Percentiles rank a stretch among this genome's conserved stretches.
Conservation (phyloP, 2,329 filamentous ascomycete genomes). For the Fusarium bactridioides region DNA sequence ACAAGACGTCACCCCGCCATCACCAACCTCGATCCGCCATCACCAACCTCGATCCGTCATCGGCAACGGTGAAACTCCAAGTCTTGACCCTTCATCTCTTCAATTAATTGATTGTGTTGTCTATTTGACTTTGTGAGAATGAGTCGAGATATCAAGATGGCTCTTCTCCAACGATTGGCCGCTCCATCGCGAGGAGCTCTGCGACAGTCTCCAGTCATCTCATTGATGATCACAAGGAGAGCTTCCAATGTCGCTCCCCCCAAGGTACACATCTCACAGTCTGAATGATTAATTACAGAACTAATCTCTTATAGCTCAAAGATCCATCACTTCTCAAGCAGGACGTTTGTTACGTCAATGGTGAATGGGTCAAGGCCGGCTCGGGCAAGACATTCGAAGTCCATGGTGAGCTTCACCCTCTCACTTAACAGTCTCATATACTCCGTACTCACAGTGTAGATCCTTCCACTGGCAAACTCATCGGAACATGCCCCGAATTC, state of each 20-base stretch:
- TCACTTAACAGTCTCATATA: neutral
- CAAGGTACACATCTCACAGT: conserved; percentile 47
- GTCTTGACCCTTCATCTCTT: neutral
- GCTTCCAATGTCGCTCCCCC: conserved; percentile 58
- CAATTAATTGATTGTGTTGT: neutral
- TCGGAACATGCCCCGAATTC: conserved; percentile 88
- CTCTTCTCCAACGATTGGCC: conserved; percentile 44
- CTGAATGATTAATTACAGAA: neutral
- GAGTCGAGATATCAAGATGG: conserved; percentile 33
- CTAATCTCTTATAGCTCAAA: conserved; percentile 64
- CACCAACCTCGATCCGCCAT: conserved; percentile 12
- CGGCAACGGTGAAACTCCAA: neutral
- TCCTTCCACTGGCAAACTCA: conserved; percentile 80
- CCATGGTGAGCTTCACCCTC: conserved; percentile 58
- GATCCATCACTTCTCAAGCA: conserved; percentile 85
- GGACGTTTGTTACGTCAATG: conserved; percentile 85
- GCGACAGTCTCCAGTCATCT: conserved; percentile 43
- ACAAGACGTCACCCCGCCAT: conserved; percentile 41
- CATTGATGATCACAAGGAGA: conserved; percentile 45
- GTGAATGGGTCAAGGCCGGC: conserved; percentile 85
- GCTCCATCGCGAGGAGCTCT: conserved; percentile 40
- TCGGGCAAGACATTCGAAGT: conserved; percentile 95
- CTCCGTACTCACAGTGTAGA: conserved; percentile 57
- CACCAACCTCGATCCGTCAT: conserved; percentile 8
- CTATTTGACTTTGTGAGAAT: neutral